Conservation (phyloP, 805 yeast species). For the Wickerhamiella brachini region DNA sequence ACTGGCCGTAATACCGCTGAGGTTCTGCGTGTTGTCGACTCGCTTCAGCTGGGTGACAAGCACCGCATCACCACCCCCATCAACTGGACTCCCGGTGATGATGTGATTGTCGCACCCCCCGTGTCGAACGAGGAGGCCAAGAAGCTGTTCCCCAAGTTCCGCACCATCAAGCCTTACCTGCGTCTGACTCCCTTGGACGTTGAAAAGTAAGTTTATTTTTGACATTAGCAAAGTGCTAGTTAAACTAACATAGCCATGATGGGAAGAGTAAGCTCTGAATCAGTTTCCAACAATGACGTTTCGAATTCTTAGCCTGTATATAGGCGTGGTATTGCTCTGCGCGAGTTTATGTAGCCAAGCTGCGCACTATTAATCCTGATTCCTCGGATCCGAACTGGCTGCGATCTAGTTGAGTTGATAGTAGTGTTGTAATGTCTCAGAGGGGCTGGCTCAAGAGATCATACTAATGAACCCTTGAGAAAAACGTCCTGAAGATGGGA, state of each 20-base stretch:
- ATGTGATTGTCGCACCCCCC: constrained; percentile 85
- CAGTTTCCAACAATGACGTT: neutral
- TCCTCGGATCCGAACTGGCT: too few species aligned
- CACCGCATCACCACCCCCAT: constrained; percentile 86
- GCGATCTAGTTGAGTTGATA: too few species aligned
- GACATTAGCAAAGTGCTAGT: constrained; percentile 7
- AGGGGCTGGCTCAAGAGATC: too few species aligned
- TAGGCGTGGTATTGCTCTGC: too few species aligned
- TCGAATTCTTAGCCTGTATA: neutral
- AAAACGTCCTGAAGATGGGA: too few species aligned
- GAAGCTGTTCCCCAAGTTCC: constrained; percentile 79
- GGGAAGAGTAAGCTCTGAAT: neutral
- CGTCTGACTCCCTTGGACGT: constrained; percentile 41
- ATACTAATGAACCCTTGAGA: too few species aligned
- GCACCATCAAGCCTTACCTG: constrained; percentile 82
- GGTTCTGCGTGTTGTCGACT: constrained; percentile 82
- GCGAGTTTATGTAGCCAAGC: too few species aligned
- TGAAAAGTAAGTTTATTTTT: constrained; percentile 4
- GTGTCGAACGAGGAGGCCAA: constrained; percentile 74
- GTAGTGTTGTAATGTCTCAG: too few species aligned
- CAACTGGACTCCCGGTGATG: constrained; percentile 84
- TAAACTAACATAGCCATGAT: neutral
- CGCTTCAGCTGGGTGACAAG: constrained; percentile 77
- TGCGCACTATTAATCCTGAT: too few species aligned
- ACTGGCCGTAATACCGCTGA: constrained; percentile 92